Base-by-base conservation (phyloP, 2,329 filamentous ascomycete species). In the Diaporthe eres region DNA sequence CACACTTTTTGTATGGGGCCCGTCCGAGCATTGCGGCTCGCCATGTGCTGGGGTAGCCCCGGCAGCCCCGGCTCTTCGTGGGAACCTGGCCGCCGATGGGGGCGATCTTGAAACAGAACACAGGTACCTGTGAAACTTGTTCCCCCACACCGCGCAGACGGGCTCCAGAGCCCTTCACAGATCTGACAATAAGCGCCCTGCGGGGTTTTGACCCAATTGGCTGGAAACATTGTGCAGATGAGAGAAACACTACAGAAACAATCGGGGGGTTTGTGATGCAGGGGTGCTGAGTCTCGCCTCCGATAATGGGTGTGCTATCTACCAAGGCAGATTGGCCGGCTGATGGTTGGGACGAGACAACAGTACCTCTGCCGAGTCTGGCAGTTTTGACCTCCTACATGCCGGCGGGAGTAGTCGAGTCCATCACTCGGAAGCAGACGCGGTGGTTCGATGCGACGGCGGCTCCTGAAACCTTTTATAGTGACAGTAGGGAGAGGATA, bases 51-150 rank as follows among this genome's bases (percentile, higher is more conserved):
- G 65, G 65, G 65, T 53, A 9, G 47, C 65, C 65, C 65, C 44
- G 31, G 65, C 47, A 68, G 12, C 47, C 47, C 22, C 31, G 47
- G 47, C 47, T 4, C 47, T 10, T 28, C 8, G 19, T 67, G 28
- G 65, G 47, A 8, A 68, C 37, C 65, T 68, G 65, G 47, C n/a
- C 15, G 65, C 47, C 47, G 65, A 42, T 17, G 3, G 63, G 47
- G 65, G 49, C 49, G 65, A 70, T 70, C 65, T 70, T 70, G 65
- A 70, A 70, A 70, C 65, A 70, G 65, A 55, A 70, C 65, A 4
- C 31, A 70, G n/a, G 65, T 55, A 22, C 49, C 65, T 42, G 47
- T 70, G 65, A 70, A 70, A 70, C 65, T 39, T 70, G 31, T 42
- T 55, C 31, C 65, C 65, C 65, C 65, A 70, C 47, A 37, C 65